Evolutionary conservation across 306 rosid species (phyloP), one percentile per base, ranked within the genome.

Genomic region (Myrica gale): DNA sequence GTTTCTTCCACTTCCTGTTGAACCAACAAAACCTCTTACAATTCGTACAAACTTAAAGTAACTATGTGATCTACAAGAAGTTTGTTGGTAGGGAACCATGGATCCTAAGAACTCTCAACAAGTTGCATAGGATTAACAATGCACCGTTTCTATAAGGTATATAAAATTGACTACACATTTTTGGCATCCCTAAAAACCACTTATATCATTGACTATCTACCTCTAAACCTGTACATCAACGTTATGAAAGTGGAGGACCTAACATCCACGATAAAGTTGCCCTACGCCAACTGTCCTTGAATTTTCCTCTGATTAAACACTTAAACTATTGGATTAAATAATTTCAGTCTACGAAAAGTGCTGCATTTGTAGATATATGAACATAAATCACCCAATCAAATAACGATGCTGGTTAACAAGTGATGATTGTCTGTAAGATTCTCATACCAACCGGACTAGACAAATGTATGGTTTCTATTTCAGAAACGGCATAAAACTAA

Each of bases 1-100:
- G 88, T 79, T 69, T 84, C 88, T 52, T 90, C 97, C 76, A 87
- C 92, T 73, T 87, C 93, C 97, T 92, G 82, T 75, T 48, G 76
- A 81, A 66, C 53, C 47, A 72, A 48, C 37, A 60, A 46, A 51
- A 55, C 45, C 26, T 47, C 52, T 16, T 65, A 43, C 54, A 63
- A 50, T 48, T 58, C 43, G 39, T 39, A 26, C 45, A 56, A 9
- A 47, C 46, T 62, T 44, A 71, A 39, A 74, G 44, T 41, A 76
- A 48, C 56, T 68, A 77, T 44, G 69, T 1, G 6, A 15, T 10
- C 32, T n/a, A 56, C 12, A 6, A 20, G 37, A 5, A 20, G 62
- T 56, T 51, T 51, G 57, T 52, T 52, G 57, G 57, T 16, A 26
- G 26, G 61, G 61, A 55, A 19, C 61, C 61, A 19, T 55, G 61